Conservation (phyloP, 2,329 filamentous ascomycete species). For the Aspergillus unguis region DNA sequence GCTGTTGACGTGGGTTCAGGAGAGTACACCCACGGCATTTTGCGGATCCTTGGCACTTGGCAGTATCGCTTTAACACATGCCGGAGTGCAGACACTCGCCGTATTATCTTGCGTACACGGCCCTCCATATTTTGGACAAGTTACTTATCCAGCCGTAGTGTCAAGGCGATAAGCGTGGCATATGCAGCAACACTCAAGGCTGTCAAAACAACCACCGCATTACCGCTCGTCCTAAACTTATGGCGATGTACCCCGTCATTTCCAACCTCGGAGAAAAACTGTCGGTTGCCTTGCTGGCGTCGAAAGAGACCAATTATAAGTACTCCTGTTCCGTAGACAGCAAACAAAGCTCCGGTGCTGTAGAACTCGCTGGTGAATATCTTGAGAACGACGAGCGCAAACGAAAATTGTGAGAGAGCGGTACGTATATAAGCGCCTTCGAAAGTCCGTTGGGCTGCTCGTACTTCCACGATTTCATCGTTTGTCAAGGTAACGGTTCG, state of each 20-base stretch:
- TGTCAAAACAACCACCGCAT: slow-evolving; percentile 62
- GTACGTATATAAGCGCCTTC: slow-evolving; percentile 97
- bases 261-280: slow-evolving; percentile 70
- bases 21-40: slow-evolving; percentile 8
- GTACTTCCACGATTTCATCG: slow-evolving; percentile 87
- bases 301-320: slow-evolving; percentile 80
- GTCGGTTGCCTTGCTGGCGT: slow-evolving; percentile 84
- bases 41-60: slow-evolving; percentile 33
- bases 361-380: slow-evolving; percentile 98
- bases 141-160: slow-evolving; percentile 46
- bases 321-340: slow-evolving; percentile 82
- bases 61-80: slow-evolving; percentile 21
- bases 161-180: slow-evolving; percentile 57
- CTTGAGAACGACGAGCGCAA: slow-evolving; percentile 89
- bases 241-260: slow-evolving; percentile 60
- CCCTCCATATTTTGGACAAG: no score
- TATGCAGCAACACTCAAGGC: slow-evolving; percentile 62
- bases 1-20: background rate
- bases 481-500: slow-evolving; percentile 77
- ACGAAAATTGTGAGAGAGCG: slow-evolving; percentile 89
- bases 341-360: slow-evolving; percentile 91
- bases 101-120: no score
- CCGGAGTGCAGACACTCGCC: background rate
- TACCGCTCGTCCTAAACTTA: slow-evolving; percentile 64
- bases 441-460: slow-evolving; percentile 92